phyloP scores from a whole-genome alignment of 305 asterid genomes.

The Fraxinus sp. region DNA sequence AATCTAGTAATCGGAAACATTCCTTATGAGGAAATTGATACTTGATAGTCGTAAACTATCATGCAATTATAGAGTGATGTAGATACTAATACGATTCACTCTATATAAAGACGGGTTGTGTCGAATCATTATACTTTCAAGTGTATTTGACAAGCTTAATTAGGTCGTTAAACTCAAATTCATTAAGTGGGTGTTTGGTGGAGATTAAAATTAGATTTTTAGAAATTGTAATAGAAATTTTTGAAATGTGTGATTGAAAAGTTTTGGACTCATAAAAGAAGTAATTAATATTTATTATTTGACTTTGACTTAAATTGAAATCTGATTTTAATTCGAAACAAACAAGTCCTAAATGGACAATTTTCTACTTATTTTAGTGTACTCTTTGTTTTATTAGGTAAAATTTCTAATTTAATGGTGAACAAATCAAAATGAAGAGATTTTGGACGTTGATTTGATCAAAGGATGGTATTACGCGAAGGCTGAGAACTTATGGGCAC shows the following conservation, averaged over 20 bases:
- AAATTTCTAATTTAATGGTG: not conserved
- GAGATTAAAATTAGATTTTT: too few species aligned
- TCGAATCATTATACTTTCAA: not conserved
- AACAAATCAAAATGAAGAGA: not conserved
- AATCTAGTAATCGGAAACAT: constrained; percentile 21
- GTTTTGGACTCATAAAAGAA: too few species aligned
- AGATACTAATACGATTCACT: not conserved
- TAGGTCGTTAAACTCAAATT: not conserved
- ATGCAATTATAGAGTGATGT: not conserved
- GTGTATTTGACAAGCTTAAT: not conserved
- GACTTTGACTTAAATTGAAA: too few species aligned
- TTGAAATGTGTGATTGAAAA: too few species aligned
- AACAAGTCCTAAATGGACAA: too few species aligned
- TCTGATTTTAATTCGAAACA: too few species aligned
- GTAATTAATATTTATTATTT: too few species aligned
- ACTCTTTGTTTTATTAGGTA: not conserved
- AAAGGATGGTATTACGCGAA: not conserved
- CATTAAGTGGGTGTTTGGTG: too few species aligned
- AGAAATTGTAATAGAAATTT: too few species aligned
- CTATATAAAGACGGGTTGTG: not conserved
- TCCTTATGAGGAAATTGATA: not conserved
- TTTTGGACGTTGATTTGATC: not conserved
- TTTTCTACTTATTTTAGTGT: too few species aligned
- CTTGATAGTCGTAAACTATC: not conserved
- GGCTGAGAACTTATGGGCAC: not conserved